phyloP scores from a whole-genome alignment of 345 rosid genomes.

The Eucalyptus polybractea region DNA sequence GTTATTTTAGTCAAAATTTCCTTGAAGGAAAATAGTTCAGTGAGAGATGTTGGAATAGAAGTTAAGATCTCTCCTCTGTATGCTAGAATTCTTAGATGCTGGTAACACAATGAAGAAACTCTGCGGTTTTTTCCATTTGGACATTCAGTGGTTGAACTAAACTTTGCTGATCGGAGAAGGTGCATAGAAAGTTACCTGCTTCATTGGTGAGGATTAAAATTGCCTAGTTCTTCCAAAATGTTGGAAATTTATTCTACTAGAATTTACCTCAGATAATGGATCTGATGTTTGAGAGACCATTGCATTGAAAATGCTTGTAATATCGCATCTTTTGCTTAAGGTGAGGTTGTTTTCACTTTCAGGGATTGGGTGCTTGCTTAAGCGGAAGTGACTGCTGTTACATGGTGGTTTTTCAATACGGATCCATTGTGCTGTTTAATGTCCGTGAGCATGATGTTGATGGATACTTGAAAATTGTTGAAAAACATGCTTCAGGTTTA shows the following conservation, averaged over 20 bases:
- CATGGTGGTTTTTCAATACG: conserved; percentile 92
- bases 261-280: not conserved
- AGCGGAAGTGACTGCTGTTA: conserved; percentile 70
- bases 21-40: not conserved
- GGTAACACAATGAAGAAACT: not conserved
- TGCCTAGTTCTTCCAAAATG: not conserved
- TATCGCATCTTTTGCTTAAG: not conserved
- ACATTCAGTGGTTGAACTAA: not conserved
- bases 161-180: not conserved
- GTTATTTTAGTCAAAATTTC: not conserved
- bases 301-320: not conserved
- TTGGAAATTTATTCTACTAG: not conserved
- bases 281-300: not conserved
- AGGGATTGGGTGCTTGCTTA: conserved; percentile 55
- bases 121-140: not conserved
- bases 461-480: conserved; percentile 71
- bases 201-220: not conserved
- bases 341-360: conserved; percentile 4
- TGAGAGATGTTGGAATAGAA: not conserved
- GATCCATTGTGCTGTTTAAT: conserved; percentile 89
- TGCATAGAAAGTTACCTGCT: not conserved
- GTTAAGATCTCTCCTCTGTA: not conserved
- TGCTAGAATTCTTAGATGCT: not conserved
- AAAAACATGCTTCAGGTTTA: conserved; percentile 77
- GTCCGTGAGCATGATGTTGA: conserved; percentile 74